Evolutionary conservation across 768 basidiomycete genomes (phyloP), one percentile per base, ranked within the genome.

Genomic region (Termitomyces sp.): DNA sequence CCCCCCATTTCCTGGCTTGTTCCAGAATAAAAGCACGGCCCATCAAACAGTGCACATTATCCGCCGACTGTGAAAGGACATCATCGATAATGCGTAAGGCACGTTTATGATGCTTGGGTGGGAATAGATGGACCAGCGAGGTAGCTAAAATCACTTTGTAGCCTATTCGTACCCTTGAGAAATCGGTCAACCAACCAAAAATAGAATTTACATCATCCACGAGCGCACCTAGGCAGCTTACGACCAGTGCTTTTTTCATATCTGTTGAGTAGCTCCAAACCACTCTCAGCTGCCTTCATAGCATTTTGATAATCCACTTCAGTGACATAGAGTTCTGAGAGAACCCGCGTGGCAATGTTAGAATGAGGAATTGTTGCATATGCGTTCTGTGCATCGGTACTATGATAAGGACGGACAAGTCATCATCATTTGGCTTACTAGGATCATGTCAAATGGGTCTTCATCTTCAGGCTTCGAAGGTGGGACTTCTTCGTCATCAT

Each of bases 71-170:
- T 2, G 73, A 63, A 0, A 98, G 80, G 16, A 96, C 78, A 4
- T 86, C 83, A 33, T 90, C 83, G 22, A 98, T 76, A 10, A 97
- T 78, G 18, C 79, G 74, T 26, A 87, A 73, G 1, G 97, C 96
- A 52, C 87, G 84, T 12, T 75, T 63, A 67, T 98, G 96, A 64
- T 98, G 88, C 64, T 94, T 94, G 0, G 96, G 96, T 29, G 95
- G 86, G 69, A 84, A 92, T 50, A 90, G 77, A 65, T 97, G 88
- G 4, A 93, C 89, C 16, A 97, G 78, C 5, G 91, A 84, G 0
- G 84, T 87, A 2, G 85, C 88, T 13, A 96, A 78, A 5, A 78
- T 76, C 12, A 85, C 78, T 58, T 93, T 85, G 66, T 97, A 83
- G 3, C 84, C 84, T 49, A 82, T 81, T 47, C 77, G 77, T 13